Percentiles rank a stretch among this genome's conserved stretches.
Conservation (phyloP, 257 asterid genomes). For the Solanum sejunctum region DNA sequence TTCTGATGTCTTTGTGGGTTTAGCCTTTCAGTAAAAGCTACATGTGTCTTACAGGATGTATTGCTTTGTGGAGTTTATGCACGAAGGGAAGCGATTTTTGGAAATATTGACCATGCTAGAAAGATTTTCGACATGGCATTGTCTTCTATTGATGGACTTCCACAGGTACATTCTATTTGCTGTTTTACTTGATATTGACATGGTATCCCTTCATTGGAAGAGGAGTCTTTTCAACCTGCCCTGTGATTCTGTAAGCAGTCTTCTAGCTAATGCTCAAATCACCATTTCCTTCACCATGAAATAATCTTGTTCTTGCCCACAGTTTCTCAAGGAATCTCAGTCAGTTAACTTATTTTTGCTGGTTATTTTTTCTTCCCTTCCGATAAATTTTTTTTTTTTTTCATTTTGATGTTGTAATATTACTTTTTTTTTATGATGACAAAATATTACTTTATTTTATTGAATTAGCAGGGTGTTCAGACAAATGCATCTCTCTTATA, state of each 20-base stretch:
- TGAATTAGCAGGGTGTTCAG: constrained; percentile 40
- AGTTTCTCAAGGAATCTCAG: not conserved
- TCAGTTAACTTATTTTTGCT: not conserved
- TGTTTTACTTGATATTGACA: not conserved
- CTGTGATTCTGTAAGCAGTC: not conserved
- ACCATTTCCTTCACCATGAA: not conserved
- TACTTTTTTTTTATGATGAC: too few relatives aligned
- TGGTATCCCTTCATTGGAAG: not conserved
- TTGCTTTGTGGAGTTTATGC: constrained; percentile 96
- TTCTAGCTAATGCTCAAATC: not conserved
- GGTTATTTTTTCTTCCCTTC: not conserved
- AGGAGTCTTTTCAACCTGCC: not conserved
- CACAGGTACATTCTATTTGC: constrained; percentile 39
- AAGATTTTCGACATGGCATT: constrained; percentile 96
- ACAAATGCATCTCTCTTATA: constrained; percentile 58
- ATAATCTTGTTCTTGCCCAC: not conserved
- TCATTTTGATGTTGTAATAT: not conserved
- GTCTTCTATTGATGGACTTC: constrained; percentile 72
- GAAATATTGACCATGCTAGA: constrained; percentile 79
- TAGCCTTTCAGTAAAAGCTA: not conserved
- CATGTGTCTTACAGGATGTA: constrained; percentile 50
- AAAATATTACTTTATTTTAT: not conserved
- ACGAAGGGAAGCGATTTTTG: constrained; percentile 71
- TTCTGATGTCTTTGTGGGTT: not conserved
- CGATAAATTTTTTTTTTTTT: not conserved